Base-by-base conservation (phyloP, 177 flowering plant species). In the Vitis hybrid region DNA sequence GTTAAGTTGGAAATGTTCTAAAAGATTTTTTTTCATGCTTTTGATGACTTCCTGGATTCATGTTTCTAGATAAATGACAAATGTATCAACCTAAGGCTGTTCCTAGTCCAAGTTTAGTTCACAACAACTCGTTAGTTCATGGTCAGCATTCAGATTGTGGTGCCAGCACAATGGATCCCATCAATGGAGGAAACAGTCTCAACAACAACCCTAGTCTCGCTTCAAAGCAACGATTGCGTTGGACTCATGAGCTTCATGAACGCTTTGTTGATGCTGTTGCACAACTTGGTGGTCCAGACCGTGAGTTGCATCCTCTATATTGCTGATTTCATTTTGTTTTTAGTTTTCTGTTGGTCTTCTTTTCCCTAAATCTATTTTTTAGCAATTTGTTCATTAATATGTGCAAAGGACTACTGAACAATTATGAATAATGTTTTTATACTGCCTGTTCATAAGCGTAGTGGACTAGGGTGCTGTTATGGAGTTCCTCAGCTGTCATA, bases 241-340 rank as follows among this genome's bases (percentile, higher is more conserved):
- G 97, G 97, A 91, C 94, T 21, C 76, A 86, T 82, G 97, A 91
- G 63, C 97, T 91, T 74, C 97, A 91, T 74, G 94, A 88, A 52
- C 88, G 91, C 46, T 91, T 91, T 79, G 89, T 91, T 69, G 92
- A 89, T 80, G 97, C 97, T n/a, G 97, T 91, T 10, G 84, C 86
- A 19, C 94, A 90, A 71, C 94, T 91, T 75, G 97, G 97, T 73
- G 97, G 97, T 30, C 97, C 97, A 67, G 94, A 91, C 74, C 71
- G 94, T 91, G 65, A 89, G 93, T 85, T 30, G 51, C 58, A n/a
- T 75, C 16, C 54, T 50, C 11, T 24, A 1, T 73, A 14, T n/a
- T 9, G n/a, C 16, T 59, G 35, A n/a, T 27, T 62, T 6, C 1
- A 27, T 68, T 55, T 52, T 18, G 63, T 27, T 10, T 11, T 10